Evolutionary conservation across 768 basidiomycete species (phyloP).

Genomic region (Pholiota conissans): DNA sequence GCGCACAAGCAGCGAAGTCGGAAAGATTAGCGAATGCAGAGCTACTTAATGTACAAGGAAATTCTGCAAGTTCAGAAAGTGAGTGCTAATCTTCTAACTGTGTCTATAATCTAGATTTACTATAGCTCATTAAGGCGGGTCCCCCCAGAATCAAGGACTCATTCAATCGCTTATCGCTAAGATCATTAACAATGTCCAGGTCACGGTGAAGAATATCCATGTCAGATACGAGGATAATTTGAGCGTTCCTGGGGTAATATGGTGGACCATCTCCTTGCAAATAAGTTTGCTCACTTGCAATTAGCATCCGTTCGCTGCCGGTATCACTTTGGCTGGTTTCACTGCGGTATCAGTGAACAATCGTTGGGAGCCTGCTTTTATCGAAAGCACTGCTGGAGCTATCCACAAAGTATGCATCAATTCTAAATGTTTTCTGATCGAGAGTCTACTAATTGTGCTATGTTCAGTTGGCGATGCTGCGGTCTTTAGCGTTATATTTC

Average conservation of each 20-base stretch:
- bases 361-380: conserved; percentile 88
- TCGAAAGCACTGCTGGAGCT: conserved; percentile 82
- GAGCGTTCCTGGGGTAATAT: conserved; percentile 86
- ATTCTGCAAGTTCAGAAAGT: conserved; percentile 54
- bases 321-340: conserved; percentile 85
- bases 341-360: conserved; percentile 87
- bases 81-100: conserved; percentile 12
- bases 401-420: conserved; percentile 75
- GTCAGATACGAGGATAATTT: conserved; percentile 94
- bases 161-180: conserved; percentile 82
- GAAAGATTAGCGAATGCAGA: conserved; percentile 91
- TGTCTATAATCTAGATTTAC: background rate
- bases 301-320: conserved; percentile 93
- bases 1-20: conserved; percentile 82
- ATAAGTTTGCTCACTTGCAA: conserved; percentile 1
- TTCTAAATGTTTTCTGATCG: background rate
- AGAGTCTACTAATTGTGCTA: background rate
- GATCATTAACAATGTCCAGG: conserved; percentile 93
- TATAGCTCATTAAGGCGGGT: conserved; percentile 37
- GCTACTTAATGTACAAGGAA: conserved; percentile 65
- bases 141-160: conserved; percentile 81
- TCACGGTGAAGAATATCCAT: conserved; percentile 95
- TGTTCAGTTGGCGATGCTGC: conserved; percentile 74
- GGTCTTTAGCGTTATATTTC: conserved; percentile 90
- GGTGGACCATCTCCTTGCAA: background rate